These are phyloP conservation scores for Ganoderma meredithae DNA, from an alignment of 1,284 basidiomycete genomes.

Conservation along the genomic window DNA sequence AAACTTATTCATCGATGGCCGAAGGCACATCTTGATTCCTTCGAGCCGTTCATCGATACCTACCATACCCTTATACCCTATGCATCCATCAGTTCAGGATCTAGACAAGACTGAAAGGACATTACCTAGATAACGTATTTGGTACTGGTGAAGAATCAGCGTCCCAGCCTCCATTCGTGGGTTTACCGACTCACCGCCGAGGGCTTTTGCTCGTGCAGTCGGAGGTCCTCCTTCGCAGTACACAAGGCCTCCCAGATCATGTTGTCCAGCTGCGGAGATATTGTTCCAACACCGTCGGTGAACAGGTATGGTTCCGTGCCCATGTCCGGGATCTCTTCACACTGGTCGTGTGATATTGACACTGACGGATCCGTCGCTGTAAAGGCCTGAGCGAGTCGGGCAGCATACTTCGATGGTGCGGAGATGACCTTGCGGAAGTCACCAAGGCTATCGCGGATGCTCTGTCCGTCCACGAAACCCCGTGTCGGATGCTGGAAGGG, in stretches of 20 bases:
- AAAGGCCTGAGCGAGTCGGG: conserved; percentile 83
- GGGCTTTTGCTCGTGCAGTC: conserved; percentile 50
- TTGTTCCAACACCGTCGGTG: conserved; percentile 82
- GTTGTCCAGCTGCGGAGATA: conserved; percentile 64
- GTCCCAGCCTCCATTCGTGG: conserved; percentile 4
- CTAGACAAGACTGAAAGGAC: not conserved
- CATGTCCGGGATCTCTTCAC: conserved; percentile 67
- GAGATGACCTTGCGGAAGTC: conserved; percentile 65
- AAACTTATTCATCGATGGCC: conserved; percentile 81
- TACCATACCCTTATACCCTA: conserved; percentile 74
- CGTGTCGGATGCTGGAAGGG: conserved; percentile 59
- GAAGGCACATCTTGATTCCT: conserved; percentile 65
- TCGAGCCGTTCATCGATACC: conserved; percentile 63
- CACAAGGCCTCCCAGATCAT: conserved; percentile 66
- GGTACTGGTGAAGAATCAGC: conserved; percentile 53
- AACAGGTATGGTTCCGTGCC: conserved; percentile 54
- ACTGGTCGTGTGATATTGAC: conserved; percentile 58
- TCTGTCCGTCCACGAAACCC: conserved; percentile 55
- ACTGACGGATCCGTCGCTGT: conserved; percentile 81
- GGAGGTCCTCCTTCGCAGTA: conserved; percentile 47
- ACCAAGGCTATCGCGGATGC: conserved; percentile 68
- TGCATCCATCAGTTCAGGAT: not conserved
- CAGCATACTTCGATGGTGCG: conserved; percentile 80
- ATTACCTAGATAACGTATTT: conserved; percentile 75
- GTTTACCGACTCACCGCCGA: conserved; percentile 57